A percentile compares a stretch with the other conserved stretches of the same genome.
Conservation (phyloP, 495 filamentous ascomycete species). For the Tuber aestivum region DNA sequence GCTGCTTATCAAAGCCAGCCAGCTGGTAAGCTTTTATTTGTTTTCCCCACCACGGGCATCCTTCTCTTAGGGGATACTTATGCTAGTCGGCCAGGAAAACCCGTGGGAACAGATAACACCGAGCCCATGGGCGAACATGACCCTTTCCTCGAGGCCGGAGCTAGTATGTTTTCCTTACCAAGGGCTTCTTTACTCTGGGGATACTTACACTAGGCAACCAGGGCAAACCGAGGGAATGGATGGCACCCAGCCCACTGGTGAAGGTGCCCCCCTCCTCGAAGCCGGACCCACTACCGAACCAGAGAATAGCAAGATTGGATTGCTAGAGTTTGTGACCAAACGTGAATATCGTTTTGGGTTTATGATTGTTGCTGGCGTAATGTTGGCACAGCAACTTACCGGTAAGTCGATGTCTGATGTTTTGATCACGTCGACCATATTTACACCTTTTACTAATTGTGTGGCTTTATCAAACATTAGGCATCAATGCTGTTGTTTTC, state of each 20-base stretch:
- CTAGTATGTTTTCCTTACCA: too few relatives aligned
- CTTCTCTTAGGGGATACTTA: constrained; percentile 8
- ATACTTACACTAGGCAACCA: not conserved
- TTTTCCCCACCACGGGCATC: not conserved
- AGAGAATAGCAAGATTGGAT: constrained; percentile 19
- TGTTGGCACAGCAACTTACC: constrained; percentile 85
- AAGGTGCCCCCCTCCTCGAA: constrained; percentile 50
- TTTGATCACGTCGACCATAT: not conserved
- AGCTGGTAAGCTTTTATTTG: not conserved
- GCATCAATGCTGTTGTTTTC: constrained; percentile 97
- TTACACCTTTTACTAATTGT: not conserved
- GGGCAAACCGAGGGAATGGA: not conserved
- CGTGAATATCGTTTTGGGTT: constrained; percentile 65
- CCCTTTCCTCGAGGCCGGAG: constrained; percentile 42
- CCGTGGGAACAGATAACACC: not conserved
- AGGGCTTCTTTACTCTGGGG: not conserved
- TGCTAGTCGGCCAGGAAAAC: not conserved
- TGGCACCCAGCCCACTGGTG: constrained; percentile 14
- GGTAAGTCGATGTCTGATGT: constrained; percentile 40
- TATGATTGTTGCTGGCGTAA: constrained; percentile 78
- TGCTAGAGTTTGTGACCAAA: constrained; percentile 24
- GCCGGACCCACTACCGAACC: not conserved
- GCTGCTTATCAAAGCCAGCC: constrained; percentile 47
- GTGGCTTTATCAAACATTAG: constrained; percentile 10
- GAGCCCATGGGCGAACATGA: not conserved